A percentile compares a stretch with the other conserved stretches of the same genome.
Conservation (phyloP, 371 early-diverging fungal species). For the Cladochytrium tenue region DNA sequence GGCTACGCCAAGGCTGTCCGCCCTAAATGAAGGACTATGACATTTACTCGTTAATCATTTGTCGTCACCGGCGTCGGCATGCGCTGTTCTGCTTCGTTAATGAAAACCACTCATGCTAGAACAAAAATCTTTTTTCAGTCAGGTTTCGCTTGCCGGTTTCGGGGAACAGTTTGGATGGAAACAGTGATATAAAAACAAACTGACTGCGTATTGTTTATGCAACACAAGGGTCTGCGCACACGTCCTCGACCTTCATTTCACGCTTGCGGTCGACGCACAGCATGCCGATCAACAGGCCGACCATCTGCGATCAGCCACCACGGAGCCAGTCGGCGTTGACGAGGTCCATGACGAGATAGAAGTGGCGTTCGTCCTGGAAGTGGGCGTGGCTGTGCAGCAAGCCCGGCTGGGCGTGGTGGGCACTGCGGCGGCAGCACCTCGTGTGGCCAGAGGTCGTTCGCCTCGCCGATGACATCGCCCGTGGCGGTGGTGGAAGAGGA, state of each 20-base stretch:
- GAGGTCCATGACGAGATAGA: not conserved
- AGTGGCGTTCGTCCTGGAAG: not conserved
- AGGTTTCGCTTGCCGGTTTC: too few relatives aligned
- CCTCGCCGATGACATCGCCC: too few relatives aligned
- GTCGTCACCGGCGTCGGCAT: too few relatives aligned
- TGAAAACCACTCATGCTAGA: too few relatives aligned
- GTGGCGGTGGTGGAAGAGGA: not conserved
- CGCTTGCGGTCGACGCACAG: not conserved
- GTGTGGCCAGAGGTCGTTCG: not conserved
- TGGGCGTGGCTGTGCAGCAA: not conserved
- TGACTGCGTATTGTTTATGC: too few relatives aligned
- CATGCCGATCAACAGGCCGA: not conserved
- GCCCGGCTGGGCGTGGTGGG: not conserved
- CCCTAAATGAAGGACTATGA: not conserved
- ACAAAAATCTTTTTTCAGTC: too few relatives aligned
- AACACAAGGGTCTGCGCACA: not conserved
- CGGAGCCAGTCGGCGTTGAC: not conserved
- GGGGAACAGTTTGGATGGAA: too few relatives aligned
- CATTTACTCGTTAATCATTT: too few relatives aligned
- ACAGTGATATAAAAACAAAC: too few relatives aligned
- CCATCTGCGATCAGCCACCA: not conserved
- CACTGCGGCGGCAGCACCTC: not conserved
- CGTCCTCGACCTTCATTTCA: not conserved
- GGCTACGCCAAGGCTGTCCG: conserved; percentile 25
- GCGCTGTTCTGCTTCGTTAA: too few relatives aligned